A percentile compares a stretch with the other conserved stretches of the same genome.
phyloP scores from a whole-genome alignment of 2,329 filamentous ascomycete species.

The Cryoendolithus antarcticus region DNA sequence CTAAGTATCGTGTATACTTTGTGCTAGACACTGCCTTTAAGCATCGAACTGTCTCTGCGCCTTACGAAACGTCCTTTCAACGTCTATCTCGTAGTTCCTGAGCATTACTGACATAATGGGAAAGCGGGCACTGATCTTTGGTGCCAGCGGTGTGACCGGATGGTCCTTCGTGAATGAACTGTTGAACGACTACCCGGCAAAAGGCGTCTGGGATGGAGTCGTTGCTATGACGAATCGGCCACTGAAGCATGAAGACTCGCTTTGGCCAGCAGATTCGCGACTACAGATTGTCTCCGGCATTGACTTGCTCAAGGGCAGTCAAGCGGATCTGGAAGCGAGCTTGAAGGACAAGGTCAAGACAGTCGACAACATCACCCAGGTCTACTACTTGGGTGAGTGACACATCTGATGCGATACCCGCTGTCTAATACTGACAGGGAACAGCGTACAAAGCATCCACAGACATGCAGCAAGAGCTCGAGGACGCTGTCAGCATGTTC shows the following conservation, averaged over 20 bases:
- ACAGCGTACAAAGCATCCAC: too few species aligned
- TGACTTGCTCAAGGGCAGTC: constrained; percentile 29
- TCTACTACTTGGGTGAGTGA: constrained; percentile 30
- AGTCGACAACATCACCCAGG: constrained; percentile 30
- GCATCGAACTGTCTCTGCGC: too few species aligned
- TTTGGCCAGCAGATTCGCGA: constrained; percentile 27
- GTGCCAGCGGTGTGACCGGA: constrained; percentile 37
- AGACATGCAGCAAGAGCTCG: too few species aligned
- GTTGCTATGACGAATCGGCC: constrained; percentile 38
- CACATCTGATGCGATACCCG: too few species aligned
- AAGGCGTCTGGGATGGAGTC: constrained; percentile 32
- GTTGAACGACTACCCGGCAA: constrained; percentile 33
- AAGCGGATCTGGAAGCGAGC: constrained; percentile 22
- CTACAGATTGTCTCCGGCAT: constrained; percentile 32
- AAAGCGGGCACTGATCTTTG: constrained; percentile 22
- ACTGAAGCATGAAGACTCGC: constrained; percentile 17
- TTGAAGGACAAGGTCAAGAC: constrained; percentile 22
- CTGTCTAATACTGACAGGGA: too few species aligned
- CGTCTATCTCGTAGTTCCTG: too few species aligned
- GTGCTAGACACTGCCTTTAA: too few species aligned
- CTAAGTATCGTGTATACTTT: too few species aligned
- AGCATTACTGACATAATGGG: too few species aligned
- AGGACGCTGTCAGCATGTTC: too few species aligned
- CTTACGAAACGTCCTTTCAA: too few species aligned
- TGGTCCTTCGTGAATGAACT: constrained; percentile 40